These are phyloP conservation scores for Lycium barbarum DNA, from an alignment of 257 asterid genomes.

Conservation along the genomic window DNA sequence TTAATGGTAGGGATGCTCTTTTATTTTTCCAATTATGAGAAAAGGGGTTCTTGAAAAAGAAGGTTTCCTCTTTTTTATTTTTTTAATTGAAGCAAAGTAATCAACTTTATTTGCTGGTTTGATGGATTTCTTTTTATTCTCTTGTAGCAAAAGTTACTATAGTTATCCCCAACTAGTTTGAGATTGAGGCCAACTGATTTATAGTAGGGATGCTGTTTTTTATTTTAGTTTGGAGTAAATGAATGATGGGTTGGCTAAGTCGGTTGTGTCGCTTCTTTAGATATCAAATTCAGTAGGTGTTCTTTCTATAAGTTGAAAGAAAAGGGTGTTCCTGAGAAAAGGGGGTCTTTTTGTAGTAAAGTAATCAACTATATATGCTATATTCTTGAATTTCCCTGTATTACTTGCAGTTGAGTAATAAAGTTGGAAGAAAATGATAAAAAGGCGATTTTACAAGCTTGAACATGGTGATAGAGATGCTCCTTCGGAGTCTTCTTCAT, in stretches of 20 bases:
- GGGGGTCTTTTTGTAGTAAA: not conserved
- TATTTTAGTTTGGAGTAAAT: not conserved
- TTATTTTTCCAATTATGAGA: not conserved
- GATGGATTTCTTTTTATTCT: conserved; percentile 13
- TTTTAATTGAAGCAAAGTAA: not conserved
- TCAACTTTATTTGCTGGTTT: not conserved
- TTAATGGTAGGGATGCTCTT: not conserved
- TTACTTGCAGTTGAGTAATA: conserved; percentile 49
- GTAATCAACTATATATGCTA: not conserved
- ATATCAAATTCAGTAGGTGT: conserved; percentile 11
- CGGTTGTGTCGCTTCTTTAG: not conserved
- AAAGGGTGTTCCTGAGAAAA: not conserved
- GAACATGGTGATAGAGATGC: conserved; percentile 78
- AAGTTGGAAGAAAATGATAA: conserved; percentile 60
- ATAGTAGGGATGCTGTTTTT: not conserved
- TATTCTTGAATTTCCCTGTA: conserved; percentile 25
- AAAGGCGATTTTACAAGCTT: conserved; percentile 78
- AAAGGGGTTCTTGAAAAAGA: not conserved
- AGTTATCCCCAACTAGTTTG: not conserved
- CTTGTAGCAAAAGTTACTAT: not conserved
- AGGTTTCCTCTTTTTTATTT: not conserved
- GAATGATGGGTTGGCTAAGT: not conserved
- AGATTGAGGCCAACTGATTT: not conserved
- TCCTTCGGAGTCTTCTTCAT: conserved; percentile 74
- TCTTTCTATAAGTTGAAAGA: conserved; percentile 7